Conservation (phyloP, 208 protist species). For the Crithidia thermophila region DNA sequence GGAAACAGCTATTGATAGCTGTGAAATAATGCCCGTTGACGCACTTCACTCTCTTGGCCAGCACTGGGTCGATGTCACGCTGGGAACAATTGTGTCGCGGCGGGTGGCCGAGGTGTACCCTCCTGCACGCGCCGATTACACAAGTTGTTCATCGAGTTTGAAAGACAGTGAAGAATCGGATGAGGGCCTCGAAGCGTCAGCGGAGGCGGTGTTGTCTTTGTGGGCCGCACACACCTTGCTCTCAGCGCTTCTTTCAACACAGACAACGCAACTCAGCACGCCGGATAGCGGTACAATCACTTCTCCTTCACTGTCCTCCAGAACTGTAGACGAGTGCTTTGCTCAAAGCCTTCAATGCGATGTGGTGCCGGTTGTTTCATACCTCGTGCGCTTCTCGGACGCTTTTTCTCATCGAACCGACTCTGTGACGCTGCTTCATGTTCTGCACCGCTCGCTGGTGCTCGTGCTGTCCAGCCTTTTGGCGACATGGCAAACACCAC, state of each 20-base stretch:
- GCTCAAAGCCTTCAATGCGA: background rate
- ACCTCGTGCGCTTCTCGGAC: conserved; percentile 1
- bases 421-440: background rate
- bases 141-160: no score
- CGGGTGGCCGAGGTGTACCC: conserved; percentile 21
- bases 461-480: conserved; percentile 23
- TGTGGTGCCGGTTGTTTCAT: conserved; percentile 20
- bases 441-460: conserved; percentile 11
- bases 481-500: conserved; percentile 18
- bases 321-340: background rate
- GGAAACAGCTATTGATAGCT: background rate
- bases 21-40: background rate
- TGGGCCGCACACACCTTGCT: conserved; percentile 30
- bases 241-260: background rate
- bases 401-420: background rate
- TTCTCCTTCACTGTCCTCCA: background rate
- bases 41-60: conserved; percentile 15
- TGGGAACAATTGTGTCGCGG: background rate
- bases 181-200: no score
- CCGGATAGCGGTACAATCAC: background rate
- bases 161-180: background rate
- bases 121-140: background rate
- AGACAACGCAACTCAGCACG: no score
- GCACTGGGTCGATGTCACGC: conserved; percentile 21
- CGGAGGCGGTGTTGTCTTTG: conserved; percentile 20